Evolutionary conservation across 2,329 filamentous ascomycete species (phyloP), one percentile per base, ranked within the genome.

Genomic region (Teratosphaeriaceae sp.): DNA sequence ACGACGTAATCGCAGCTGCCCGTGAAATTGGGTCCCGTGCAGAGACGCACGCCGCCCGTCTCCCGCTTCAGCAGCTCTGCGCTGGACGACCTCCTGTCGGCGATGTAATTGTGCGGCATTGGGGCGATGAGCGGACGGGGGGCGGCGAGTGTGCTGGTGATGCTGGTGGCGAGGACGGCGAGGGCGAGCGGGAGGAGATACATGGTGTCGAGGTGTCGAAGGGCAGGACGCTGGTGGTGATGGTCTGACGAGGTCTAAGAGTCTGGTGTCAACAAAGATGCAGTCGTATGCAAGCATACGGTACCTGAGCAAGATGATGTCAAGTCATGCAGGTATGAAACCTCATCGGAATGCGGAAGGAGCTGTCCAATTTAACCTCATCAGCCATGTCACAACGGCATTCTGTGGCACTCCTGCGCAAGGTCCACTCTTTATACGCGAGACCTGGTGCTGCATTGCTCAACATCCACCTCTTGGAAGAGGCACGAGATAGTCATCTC

Each of bases 1-100:
- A 50, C 45, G 18, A 45, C 51, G 31, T 27, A 24, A 22, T 42
- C 40, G 30, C 29, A 35, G 40, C 11, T 35, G 5, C 40, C 31
- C 11, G 40, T 36, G 40, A 26, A 42, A 15, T 27, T 15, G 4
- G 15, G 15, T 3, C 40, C 40, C 21, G 35, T 38, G 35, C 20
- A 38, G 9, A 38, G n/a, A 6, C 11, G 12, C 9, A 38, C 35
- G 13, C 35, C 35, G 6, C 35, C 35, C 3, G 6, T 18, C 22
- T 9, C 35, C 7, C 35, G 35, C 35, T 38, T 38, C 4, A 23
- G 6, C 33, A 36, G 20, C 33, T 36, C n/a, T n/a, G n/a, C n/a
- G n/a, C n/a, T 36, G 11, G 6, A 6, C 33, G 8, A 6, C 33
- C 20, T 20, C 5, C n/a, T 9, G 19, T 6, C 33, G 6, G 33